These are phyloP conservation scores for Aquilaria sinensis DNA, from an alignment of 345 rosid genomes.

Conservation along the genomic window DNA sequence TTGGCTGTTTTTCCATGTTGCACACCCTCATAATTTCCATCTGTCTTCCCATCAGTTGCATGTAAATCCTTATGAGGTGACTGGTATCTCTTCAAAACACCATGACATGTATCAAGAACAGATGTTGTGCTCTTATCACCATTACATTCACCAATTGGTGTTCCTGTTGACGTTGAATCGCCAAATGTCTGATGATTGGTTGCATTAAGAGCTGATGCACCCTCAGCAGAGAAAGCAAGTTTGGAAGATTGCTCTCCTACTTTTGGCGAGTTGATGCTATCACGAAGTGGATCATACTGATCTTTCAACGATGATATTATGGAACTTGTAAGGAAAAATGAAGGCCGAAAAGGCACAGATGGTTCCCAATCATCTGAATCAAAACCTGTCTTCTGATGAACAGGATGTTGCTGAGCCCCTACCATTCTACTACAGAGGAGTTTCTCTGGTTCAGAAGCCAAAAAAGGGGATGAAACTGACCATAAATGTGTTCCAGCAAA, in stretches of 20 bases:
- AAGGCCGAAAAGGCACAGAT: slow-evolving; percentile 76
- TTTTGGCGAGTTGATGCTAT: slow-evolving; percentile 39
- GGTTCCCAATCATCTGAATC: slow-evolving; percentile 81
- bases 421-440: slow-evolving; percentile 13
- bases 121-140: slow-evolving; percentile 46
- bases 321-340: slow-evolving; percentile 43
- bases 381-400: slow-evolving; percentile 30
- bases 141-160: slow-evolving; percentile 22
- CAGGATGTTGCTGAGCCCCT: slow-evolving; percentile 14
- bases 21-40: slow-evolving; percentile 43
- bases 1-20: slow-evolving; percentile 28
- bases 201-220: slow-evolving; percentile 21
- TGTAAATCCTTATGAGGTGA: slow-evolving; percentile 27
- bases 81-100: slow-evolving; percentile 23
- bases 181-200: slow-evolving; percentile 28
- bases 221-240: slow-evolving; percentile 30
- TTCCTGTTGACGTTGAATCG: slow-evolving; percentile 22
- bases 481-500: slow-evolving; percentile 15
- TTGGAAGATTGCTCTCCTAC: slow-evolving; percentile 28
- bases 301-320: slow-evolving; percentile 42
- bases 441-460: slow-evolving; percentile 31
- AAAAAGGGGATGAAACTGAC: slow-evolving; percentile 21
- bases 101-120: slow-evolving; percentile 28
- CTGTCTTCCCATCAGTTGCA: slow-evolving; percentile 29
- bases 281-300: slow-evolving; percentile 57